phyloP scores from a whole-genome alignment of 352 stramenopile species.

The Lagenidium giganteum region DNA sequence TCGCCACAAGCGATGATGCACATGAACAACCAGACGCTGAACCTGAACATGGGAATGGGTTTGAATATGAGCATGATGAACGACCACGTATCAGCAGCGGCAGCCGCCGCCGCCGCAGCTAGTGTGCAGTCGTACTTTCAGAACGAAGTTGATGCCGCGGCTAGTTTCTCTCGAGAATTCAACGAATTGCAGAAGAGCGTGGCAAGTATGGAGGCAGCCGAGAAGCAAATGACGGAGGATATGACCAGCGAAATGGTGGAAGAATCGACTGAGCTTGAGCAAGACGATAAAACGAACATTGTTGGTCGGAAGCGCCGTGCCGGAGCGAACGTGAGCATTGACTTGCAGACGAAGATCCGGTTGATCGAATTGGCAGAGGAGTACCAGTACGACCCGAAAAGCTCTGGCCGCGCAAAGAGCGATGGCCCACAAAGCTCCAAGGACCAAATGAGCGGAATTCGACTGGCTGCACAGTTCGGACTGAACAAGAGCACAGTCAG shows the following conservation, averaged over 20 bases:
- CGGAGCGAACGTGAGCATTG: constrained; percentile 63
- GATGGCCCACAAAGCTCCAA: constrained; percentile 22
- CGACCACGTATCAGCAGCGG: neutral
- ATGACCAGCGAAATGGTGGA: neutral
- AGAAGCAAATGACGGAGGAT: neutral
- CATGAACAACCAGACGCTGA: neutral
- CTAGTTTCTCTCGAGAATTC: neutral
- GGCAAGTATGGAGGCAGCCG: neutral
- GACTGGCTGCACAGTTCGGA: constrained; percentile 63
- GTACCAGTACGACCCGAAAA: constrained; percentile 77
- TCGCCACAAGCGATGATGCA: neutral
- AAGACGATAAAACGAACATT: too few species aligned
- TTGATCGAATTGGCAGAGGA: constrained; percentile 79
- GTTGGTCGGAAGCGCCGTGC: constrained; percentile 55
- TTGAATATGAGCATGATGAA: neutral
- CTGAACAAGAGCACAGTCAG: constrained; percentile 83
- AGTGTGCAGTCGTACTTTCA: constrained; percentile 7
- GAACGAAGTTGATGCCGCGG: constrained; percentile 5
- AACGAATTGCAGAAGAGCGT: neutral
- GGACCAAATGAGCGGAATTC: constrained; percentile 69
- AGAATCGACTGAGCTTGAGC: too few species aligned
- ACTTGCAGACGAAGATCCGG: constrained; percentile 81
- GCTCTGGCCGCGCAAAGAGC: constrained; percentile 28
- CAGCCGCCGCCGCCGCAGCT: neutral
- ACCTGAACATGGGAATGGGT: neutral